Base-by-base conservation (phyloP, 176 grass and related monocot genomes). In the Dendrocalamus sinicus region DNA sequence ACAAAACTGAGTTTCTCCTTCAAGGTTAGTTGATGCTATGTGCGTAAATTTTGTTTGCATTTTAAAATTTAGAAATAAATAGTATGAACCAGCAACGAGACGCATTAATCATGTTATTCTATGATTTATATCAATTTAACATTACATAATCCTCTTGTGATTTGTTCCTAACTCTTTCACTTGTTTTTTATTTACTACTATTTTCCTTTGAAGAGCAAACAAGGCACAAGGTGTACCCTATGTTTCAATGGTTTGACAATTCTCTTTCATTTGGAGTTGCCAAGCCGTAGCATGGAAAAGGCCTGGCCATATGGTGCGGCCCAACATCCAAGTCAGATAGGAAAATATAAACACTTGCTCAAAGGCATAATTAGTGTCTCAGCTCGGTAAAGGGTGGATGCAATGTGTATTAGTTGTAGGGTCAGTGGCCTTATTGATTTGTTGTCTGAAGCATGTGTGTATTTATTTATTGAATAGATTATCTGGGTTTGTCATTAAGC, bases 1-100 rank as follows among this genome's bases (percentile, higher is more conserved):
- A 96, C 90, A 83, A 99, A 85, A 88, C 71, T 96, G 76, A 92
- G 93, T 86, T 99, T 94, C 66, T 99, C 93, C 79, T 91, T 78
- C 82, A 92, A 93, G 93, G 96, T 94, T 84, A 59, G 85, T 84
- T 46, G 75, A 26, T 79, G 20, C 19, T 41, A 50, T 47, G 20
- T 16, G 32, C 1, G 4, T 45, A 63, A 72, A 12, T 62, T 71
- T 62, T 73, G 3, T 7, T 72, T 86, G 39, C 12, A 17, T 79
- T 87, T 43, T 39, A 63, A 86, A 70, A 30, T 70, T n/a, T 44
- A 44, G 39, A 60, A 73, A 11, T 73, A 16, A 0, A 1, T 73
- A 62, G 71, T 72, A 17, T 54, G 46, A 62, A 73, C 35, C 24
- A 72, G 0, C 7, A 79, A 78, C 19, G 16, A 78, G 39, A 68